Evolutionary conservation across 2,329 filamentous ascomycete genomes (phyloP).

Genomic region (Talaromyces atroroseus): DNA sequence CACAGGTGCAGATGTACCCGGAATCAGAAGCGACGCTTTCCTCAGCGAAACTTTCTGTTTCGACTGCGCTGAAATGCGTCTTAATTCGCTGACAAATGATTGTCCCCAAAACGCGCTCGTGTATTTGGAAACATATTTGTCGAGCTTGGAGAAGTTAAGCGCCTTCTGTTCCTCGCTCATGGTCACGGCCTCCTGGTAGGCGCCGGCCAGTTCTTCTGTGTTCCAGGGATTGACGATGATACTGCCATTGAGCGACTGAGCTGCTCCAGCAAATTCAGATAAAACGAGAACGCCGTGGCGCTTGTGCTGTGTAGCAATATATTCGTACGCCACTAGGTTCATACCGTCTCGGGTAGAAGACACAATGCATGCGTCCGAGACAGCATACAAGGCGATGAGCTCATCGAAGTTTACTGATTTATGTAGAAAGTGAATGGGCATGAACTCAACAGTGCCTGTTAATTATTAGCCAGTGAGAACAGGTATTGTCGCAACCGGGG

Average conservation of each 20-base stretch:
- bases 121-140: constrained; percentile 92
- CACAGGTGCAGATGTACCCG: constrained; percentile 12
- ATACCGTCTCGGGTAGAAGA: constrained; percentile 90
- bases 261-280: constrained; percentile 89
- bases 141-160: constrained; percentile 79
- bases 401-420: constrained; percentile 90
- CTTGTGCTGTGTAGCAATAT: constrained; percentile 83
- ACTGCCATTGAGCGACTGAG: constrained; percentile 83
- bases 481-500: not conserved
- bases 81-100: constrained; percentile 80
- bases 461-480: not conserved
- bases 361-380: constrained; percentile 82
- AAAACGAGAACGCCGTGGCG: constrained; percentile 87
- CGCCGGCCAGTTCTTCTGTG: constrained; percentile 86
- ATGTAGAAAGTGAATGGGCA: constrained; percentile 96
- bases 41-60: constrained; percentile 33
- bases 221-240: constrained; percentile 96
- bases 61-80: constrained; percentile 47
- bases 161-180: constrained; percentile 81
- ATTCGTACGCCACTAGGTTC: constrained; percentile 95
- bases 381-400: constrained; percentile 81
- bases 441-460: constrained; percentile 81
- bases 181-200: constrained; percentile 88
- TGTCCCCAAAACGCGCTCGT: constrained; percentile 92
- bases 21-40: constrained; percentile 20